A percentile compares a stretch with the other conserved stretches of the same genome.
phyloP scores from a whole-genome alignment of 2,329 filamentous ascomycete species.

The Exophiala viscosa region DNA sequence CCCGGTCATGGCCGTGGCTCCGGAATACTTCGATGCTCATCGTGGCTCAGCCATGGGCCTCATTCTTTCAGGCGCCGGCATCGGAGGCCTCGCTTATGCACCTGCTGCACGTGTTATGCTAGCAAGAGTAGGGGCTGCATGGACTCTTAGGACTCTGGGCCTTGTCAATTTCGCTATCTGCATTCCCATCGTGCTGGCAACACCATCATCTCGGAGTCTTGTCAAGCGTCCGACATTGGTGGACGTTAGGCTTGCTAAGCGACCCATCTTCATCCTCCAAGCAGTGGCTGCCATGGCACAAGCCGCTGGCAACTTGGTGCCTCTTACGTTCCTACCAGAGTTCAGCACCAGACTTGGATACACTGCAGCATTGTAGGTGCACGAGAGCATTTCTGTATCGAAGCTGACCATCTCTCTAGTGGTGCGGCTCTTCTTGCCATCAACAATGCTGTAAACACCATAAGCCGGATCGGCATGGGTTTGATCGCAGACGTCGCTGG shows the following conservation, averaged over 20 bases:
- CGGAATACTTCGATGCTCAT: constrained; percentile 60
- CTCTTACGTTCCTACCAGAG: constrained; percentile 39
- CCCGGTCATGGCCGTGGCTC: constrained; percentile 52
- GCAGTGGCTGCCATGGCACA: constrained; percentile 36
- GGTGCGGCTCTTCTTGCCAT: constrained; percentile 40
- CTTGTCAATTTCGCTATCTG: constrained; percentile 30
- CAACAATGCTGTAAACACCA: constrained; percentile 40
- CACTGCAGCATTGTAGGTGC: constrained; percentile 23
- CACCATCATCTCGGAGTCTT: constrained; percentile 20
- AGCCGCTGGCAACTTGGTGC: constrained; percentile 39
- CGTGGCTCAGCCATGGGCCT: constrained; percentile 60
- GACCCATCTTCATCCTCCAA: constrained; percentile 38
- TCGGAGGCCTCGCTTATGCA: constrained; percentile 57
- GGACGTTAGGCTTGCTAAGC: constrained; percentile 35
- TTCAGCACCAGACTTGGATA: constrained; percentile 41
- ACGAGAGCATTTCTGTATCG: not conserved
- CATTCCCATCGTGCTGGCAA: constrained; percentile 33
- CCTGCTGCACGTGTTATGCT: constrained; percentile 34
- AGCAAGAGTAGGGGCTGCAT: constrained; percentile 36
- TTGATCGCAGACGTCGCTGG: constrained; percentile 39
- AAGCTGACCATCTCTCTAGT: constrained; percentile 13
- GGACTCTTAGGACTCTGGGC: constrained; percentile 32
- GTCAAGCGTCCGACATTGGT: constrained; percentile 33
- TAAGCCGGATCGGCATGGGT: constrained; percentile 39
- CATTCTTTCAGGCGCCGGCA: constrained; percentile 54